Conservation (phyloP, 768 basidiomycete species). For the Pulveroboletus sp. region DNA sequence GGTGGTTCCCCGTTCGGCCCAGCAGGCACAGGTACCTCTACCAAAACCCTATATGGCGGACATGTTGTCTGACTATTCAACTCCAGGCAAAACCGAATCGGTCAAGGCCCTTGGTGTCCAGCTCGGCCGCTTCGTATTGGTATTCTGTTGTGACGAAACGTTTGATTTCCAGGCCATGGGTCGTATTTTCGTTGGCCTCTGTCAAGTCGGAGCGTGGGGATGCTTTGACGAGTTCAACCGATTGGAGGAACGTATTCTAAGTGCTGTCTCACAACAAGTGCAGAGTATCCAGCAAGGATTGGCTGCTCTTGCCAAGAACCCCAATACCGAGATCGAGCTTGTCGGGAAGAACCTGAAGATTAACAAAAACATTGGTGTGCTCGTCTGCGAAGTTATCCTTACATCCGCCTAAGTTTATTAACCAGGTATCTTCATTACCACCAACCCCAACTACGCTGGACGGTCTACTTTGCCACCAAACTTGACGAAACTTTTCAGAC, state of each 20-base stretch:
- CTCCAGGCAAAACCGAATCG: constrained; percentile 92
- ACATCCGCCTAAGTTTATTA: constrained; percentile 7
- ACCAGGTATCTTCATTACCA: constrained; percentile 95
- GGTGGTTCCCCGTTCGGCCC: constrained; percentile 98
- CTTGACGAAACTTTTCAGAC: constrained; percentile 89
- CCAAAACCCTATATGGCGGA: background rate
- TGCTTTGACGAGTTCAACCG: constrained; percentile 99
- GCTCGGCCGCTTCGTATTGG: constrained; percentile 96
- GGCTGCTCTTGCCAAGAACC: constrained; percentile 76
- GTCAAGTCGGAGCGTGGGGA: constrained; percentile 99
- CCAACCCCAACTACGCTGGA: constrained; percentile 98
- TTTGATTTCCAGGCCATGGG: constrained; percentile 99
- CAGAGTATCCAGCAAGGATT: constrained; percentile 98
- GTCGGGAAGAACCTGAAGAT: constrained; percentile 93
- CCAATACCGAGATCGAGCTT: constrained; percentile 88
- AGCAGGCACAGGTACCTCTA: constrained; percentile 81
- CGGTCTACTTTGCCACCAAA: constrained; percentile 89
- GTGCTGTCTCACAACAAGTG: constrained; percentile 98
- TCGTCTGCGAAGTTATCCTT: background rate
- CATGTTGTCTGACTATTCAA: constrained; percentile 3
- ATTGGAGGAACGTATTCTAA: constrained; percentile 95
- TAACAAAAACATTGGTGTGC: constrained; percentile 86
- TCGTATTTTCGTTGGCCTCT: constrained; percentile 96
- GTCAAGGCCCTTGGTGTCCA: constrained; percentile 98
- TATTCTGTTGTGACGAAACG: constrained; percentile 99